Percentiles rank a stretch among this genome's conserved stretches.
These are phyloP conservation scores for Colletotrichum viniferum DNA, from an alignment of 2,329 filamentous ascomycete species.

Conservation along the genomic window DNA sequence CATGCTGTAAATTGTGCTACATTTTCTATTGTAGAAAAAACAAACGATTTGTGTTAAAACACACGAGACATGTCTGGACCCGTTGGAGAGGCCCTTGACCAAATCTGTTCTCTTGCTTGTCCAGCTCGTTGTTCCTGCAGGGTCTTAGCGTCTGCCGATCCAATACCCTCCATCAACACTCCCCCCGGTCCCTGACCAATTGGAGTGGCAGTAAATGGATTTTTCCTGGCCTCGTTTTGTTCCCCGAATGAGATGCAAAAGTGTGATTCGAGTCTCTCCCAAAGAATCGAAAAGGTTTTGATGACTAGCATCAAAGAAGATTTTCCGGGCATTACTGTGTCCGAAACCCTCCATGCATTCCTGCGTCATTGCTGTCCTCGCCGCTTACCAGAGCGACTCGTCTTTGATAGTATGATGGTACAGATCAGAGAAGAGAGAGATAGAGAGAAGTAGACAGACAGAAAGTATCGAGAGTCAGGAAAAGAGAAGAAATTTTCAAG, in stretches of 20 bases:
- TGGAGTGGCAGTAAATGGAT: neutral
- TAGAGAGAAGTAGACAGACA: neutral
- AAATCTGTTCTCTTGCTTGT: neutral
- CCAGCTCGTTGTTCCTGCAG: conserved; percentile 17
- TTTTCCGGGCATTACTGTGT: neutral
- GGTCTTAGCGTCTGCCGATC: neutral
- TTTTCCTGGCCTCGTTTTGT: neutral
- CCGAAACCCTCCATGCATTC: neutral
- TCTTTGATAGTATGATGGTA: conserved; percentile 8
- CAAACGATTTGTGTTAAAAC: neutral
- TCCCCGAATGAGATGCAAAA: conserved; percentile 7
- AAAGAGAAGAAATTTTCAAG: neutral
- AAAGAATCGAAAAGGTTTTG: neutral
- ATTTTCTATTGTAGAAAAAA: neutral
- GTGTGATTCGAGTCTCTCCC: neutral
- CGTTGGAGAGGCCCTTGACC: neutral
- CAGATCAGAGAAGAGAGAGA: conserved; percentile 14
- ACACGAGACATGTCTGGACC: neutral
- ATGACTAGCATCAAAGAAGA: neutral
- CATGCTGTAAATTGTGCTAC: neutral
- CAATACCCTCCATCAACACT: neutral
- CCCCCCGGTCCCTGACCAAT: conserved; percentile 1
- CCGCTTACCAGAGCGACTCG: neutral
- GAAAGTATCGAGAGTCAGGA: conserved; percentile 13
- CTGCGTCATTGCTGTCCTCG: neutral